phyloP scores from a whole-genome alignment of 164 flowering plant genomes.

The Protea cynaroides region DNA sequence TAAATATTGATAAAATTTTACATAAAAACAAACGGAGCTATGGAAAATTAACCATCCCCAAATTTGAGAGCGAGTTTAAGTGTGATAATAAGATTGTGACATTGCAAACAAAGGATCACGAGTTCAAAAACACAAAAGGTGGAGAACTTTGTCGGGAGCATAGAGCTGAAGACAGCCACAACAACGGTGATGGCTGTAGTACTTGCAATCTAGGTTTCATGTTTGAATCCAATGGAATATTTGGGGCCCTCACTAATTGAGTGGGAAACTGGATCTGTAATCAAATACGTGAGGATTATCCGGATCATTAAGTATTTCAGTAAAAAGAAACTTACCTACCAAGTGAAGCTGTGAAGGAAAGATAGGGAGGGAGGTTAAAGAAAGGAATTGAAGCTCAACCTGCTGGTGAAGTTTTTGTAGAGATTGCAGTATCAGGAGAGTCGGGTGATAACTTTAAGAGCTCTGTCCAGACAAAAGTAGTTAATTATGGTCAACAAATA shows the following conservation, averaged over 20 bases:
- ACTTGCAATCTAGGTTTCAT: constrained; percentile 7
- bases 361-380: constrained; percentile 3
- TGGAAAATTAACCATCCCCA: too few relatives aligned
- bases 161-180: constrained; percentile 9
- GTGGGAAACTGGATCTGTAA: constrained; percentile 2
- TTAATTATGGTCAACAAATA: too few relatives aligned
- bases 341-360: too few relatives aligned
- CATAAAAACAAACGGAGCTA: too few relatives aligned
- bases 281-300: neutral
- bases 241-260: neutral
- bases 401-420: constrained; percentile 25
- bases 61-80: too few relatives aligned
- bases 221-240: constrained; percentile 4
- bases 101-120: too few relatives aligned
- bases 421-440: constrained; percentile 42
- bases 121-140: neutral
- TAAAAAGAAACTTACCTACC: too few relatives aligned
- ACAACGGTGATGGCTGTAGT: constrained; percentile 7
- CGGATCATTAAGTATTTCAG: neutral
- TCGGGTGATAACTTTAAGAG: constrained; percentile 35
- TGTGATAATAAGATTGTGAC: too few relatives aligned
- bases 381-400: constrained; percentile 4
- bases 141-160: constrained; percentile 3
- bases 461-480: constrained; percentile 19
- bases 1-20: too few relatives aligned